phyloP scores from a whole-genome alignment of 805 yeast species.

The Kregervanrija fluxuum region DNA sequence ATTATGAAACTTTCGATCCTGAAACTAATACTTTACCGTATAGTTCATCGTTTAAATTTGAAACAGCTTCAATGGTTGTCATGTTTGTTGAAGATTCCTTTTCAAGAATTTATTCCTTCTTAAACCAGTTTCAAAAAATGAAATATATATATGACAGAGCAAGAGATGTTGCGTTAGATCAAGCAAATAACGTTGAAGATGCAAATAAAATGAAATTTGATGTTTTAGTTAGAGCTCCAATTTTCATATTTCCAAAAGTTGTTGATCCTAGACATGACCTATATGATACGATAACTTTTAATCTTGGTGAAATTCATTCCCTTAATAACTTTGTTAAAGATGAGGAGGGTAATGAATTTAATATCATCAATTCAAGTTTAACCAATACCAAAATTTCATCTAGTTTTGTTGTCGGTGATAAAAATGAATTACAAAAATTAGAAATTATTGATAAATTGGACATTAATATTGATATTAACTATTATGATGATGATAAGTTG shows the following conservation, averaged over 20 bases:
- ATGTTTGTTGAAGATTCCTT: conserved; percentile 81
- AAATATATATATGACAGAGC: conserved; percentile 86
- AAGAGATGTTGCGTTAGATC: conserved; percentile 79
- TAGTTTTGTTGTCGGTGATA: conserved; percentile 39
- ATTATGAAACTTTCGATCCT: conserved; percentile 74
- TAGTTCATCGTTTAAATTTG: conserved; percentile 51
- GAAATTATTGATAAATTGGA: conserved; percentile 65
- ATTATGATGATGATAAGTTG: conserved; percentile 33
- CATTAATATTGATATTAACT: conserved; percentile 51
- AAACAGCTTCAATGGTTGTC: conserved; percentile 68
- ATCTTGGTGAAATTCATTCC: conserved; percentile 78
- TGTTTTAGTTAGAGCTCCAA: conserved; percentile 71
- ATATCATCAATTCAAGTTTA: conserved; percentile 60
- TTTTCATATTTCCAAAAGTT: conserved; percentile 65
- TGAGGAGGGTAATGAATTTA: conserved; percentile 29
- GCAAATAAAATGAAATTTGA: conserved; percentile 64
- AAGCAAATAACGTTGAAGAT: conserved; percentile 52
- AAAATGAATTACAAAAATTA: conserved; percentile 40
- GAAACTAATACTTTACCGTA: conserved; percentile 41
- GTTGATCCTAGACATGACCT: conserved; percentile 33
- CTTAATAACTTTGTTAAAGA: conserved; percentile 46
- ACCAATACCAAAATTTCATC: conserved; percentile 68
- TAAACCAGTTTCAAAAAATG: conserved; percentile 75
- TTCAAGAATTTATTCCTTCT: conserved; percentile 54
- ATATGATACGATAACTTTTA: conserved; percentile 59